Base-by-base conservation (phyloP, 106 monocot species). In the Platanthera zijinensis region DNA sequence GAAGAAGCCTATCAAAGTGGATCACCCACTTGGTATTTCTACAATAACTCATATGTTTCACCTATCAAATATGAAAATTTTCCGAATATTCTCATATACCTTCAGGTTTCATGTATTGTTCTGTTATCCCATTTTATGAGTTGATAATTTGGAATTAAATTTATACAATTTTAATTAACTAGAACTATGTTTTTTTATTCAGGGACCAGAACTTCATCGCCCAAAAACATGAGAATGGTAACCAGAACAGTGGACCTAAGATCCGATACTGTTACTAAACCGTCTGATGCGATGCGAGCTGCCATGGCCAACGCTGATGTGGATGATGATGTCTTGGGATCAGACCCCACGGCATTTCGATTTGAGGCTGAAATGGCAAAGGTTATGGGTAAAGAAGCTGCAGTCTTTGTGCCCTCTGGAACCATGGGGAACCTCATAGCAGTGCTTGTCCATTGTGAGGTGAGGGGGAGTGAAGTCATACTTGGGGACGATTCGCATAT, bases 341-440 rank as follows among this genome's bases (percentile, higher is more conserved):
- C 77, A 5, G 92, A 93, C 50, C 92, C 92, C 7, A 92, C 87
- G 22, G 87, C 89, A 9, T 46, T 66, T 15, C 74, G 70, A 14
- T 81, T 93, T 5, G 85, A 86, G 59, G 50, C 80, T 5, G 85
- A 90, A 82, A 82, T 90, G 67, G 87, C 92, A 0, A 84, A 66
- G 75, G 49, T 93, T 25, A 89, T 78, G 80, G 83, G 89, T 19
- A 93, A 93, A 78, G 92, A 93, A 63, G 92, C 99, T 0, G 92
- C 91, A 3, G 79, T 99, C 46, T 99, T 99, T 52, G 99, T 94
- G 25, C 94, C 99, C 14, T 99, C 94, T 10, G 99, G 99, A 66
- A 96, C 96, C 59, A 99, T 99, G 99, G 92, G 78, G 8, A 99
- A 99, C 69, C 91, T 99, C 63, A 94, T 99, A 48, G 88, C 94